Percentiles rank a stretch among this genome's conserved stretches.
Conservation (phyloP, 228 moss, liverwort and hornwort species). For the Sphagnum magellanicum region DNA sequence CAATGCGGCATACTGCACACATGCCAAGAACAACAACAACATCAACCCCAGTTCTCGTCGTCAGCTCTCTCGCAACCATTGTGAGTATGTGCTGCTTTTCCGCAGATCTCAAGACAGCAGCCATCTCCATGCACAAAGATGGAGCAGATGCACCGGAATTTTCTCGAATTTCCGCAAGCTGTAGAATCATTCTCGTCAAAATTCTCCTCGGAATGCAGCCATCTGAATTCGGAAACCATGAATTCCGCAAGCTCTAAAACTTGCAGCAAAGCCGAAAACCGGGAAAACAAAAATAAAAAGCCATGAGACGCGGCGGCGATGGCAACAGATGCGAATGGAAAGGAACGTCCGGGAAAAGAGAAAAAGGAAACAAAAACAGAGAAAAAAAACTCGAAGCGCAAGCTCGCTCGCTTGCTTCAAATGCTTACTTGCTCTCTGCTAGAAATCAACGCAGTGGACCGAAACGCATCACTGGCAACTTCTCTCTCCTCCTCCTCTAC, state of each 20-base stretch:
- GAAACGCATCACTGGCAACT: slow-evolving; percentile 45
- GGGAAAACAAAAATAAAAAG: too few species aligned
- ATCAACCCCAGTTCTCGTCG: slow-evolving; percentile 9
- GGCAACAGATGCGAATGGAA: neutral
- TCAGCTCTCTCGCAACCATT: neutral
- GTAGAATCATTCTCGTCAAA: too few species aligned
- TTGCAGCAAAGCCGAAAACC: neutral
- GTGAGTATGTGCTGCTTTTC: neutral
- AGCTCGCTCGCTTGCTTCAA: neutral
- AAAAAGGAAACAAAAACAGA: neutral
- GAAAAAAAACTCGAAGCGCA: neutral
- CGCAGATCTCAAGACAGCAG: neutral
- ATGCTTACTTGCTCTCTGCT: slow-evolving; percentile 49
- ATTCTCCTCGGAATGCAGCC: too few species aligned
- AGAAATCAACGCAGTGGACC: slow-evolving; percentile 38
- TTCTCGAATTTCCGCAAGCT: too few species aligned
- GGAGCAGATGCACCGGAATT: too few species aligned
- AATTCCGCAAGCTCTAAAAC: neutral
- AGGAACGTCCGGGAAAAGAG: neutral
- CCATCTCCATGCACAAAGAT: neutral
- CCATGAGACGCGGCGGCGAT: neutral
- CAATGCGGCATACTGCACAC: slow-evolving; percentile 71
- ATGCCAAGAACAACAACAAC: neutral
- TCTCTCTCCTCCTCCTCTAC: slow-evolving; percentile 18
- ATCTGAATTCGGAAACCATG: neutral